A percentile compares a stretch with the other conserved stretches of the same genome.
These are phyloP conservation scores for Botrytis hyacinthi DNA, from an alignment of 2,329 filamentous ascomycete species.

Conservation along the genomic window DNA sequence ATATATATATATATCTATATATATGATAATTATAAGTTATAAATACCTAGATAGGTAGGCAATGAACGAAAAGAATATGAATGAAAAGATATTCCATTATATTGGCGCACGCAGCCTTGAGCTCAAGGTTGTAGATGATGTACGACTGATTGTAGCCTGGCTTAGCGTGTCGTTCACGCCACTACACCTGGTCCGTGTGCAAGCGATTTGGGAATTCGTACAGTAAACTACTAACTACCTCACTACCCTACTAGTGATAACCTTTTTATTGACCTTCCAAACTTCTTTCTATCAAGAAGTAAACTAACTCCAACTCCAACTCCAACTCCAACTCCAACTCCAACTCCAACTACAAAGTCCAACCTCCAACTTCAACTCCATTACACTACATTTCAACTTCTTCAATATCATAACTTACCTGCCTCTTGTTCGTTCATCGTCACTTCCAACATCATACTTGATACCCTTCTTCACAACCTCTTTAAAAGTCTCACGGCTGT, in stretches of 20 bases:
- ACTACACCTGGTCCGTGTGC: slow-evolving; percentile 12
- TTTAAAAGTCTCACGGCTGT: not conserved
- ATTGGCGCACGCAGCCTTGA: not conserved
- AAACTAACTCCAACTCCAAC: not conserved
- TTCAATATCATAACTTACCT: not conserved
- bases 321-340: too few species aligned
- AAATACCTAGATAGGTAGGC: too few species aligned
- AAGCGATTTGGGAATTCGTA: slow-evolving; percentile 1
- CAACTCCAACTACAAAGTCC: too few species aligned
- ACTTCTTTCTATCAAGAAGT: slow-evolving; percentile 7
- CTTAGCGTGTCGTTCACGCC: slow-evolving; percentile 6
- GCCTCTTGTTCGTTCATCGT: not conserved
- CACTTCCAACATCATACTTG: not conserved
- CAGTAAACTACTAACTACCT: not conserved
- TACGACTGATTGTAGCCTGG: slow-evolving; percentile 13
- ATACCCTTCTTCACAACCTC: not conserved
- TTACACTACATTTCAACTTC: not conserved
- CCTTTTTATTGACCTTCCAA: slow-evolving; percentile 4
- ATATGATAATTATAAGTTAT: too few species aligned
- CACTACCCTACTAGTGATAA: not conserved
- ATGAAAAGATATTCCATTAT: too few species aligned
- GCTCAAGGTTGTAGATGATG: not conserved
- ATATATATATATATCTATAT: too few species aligned
- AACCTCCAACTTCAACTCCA: too few species aligned
- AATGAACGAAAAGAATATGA: not conserved